phyloP scores from a whole-genome alignment of 73 alveolate genomes.

The Paramecium pentaurelia region DNA sequence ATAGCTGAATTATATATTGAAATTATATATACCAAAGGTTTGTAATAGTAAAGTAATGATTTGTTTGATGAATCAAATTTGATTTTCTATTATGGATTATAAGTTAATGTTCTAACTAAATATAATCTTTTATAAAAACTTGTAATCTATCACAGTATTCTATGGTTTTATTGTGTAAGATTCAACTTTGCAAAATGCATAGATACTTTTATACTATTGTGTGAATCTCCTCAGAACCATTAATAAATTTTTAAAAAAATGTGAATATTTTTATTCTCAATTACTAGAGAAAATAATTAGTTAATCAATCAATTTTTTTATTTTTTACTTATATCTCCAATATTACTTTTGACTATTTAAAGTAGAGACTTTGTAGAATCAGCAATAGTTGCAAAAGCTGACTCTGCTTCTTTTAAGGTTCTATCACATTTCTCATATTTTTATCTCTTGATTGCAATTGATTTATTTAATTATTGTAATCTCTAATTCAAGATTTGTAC shows the following conservation, averaged over 20 bases:
- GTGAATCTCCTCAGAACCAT: neutral
- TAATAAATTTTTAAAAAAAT: neutral
- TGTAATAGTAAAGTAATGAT: neutral
- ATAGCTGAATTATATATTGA: neutral
- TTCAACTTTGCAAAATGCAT: conserved; percentile 30
- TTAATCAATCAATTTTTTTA: neutral
- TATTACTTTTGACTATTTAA: neutral
- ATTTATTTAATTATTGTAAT: neutral
- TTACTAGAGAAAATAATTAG: neutral
- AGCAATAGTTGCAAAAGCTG: neutral
- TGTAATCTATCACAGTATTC: conserved; percentile 42
- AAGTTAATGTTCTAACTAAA: conserved; percentile 46
- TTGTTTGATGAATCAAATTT: neutral
- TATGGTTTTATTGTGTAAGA: neutral
- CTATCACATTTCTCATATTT: conserved; percentile 23
- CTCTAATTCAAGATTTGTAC: neutral
- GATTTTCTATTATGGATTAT: conserved; percentile 7
- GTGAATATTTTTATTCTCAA: neutral
- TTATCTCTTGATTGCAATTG: neutral
- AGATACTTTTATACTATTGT: neutral
- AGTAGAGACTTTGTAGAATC: conserved; percentile 19
- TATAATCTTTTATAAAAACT: neutral
- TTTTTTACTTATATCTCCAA: neutral
- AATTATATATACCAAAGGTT: neutral
- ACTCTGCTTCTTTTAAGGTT: conserved; percentile 25